A percentile compares a stretch with the other conserved stretches of the same genome.
Evolutionary conservation across 306 rosid genomes (phyloP).

Genomic region (Alnus glutinosa): DNA sequence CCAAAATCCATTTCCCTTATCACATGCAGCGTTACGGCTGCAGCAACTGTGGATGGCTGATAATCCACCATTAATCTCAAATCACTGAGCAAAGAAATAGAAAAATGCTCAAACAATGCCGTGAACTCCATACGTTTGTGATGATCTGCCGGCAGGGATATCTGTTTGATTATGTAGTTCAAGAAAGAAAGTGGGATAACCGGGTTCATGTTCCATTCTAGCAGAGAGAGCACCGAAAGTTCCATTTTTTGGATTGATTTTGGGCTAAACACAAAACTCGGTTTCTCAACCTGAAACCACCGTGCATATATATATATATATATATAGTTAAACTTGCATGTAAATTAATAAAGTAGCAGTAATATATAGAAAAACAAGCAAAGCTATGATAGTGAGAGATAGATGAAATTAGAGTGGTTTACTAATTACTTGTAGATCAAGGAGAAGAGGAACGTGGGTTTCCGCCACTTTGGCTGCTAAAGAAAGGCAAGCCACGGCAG

Average conservation of each 20-base stretch:
- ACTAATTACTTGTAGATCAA: not conserved
- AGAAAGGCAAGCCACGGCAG: slow-evolving; percentile 5
- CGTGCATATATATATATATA: not conserved
- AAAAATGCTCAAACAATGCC: not conserved
- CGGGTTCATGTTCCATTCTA: slow-evolving; percentile 9
- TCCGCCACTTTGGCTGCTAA: slow-evolving; percentile 9
- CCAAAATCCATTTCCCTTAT: not conserved
- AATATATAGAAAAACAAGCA: not conserved
- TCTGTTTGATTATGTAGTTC: not conserved
- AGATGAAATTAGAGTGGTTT: no score
- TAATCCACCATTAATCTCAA: not conserved
- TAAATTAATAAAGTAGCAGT: not conserved
- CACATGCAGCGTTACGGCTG: not conserved
- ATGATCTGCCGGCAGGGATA: not conserved
- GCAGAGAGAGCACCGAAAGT: slow-evolving; percentile 1
- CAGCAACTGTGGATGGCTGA: not conserved
- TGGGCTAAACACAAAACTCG: not conserved
- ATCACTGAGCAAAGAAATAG: not conserved
- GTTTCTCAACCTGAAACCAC: not conserved
- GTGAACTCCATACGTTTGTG: not conserved
- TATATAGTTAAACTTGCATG: not conserved
- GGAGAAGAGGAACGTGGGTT: not conserved
- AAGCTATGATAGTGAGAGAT: no score
- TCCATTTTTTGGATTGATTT: slow-evolving; percentile 12
- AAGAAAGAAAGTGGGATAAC: slow-evolving; percentile 7